Conservation (phyloP, 129 eudicot genomes). For the Pseudognaphalium luteoalbum region DNA sequence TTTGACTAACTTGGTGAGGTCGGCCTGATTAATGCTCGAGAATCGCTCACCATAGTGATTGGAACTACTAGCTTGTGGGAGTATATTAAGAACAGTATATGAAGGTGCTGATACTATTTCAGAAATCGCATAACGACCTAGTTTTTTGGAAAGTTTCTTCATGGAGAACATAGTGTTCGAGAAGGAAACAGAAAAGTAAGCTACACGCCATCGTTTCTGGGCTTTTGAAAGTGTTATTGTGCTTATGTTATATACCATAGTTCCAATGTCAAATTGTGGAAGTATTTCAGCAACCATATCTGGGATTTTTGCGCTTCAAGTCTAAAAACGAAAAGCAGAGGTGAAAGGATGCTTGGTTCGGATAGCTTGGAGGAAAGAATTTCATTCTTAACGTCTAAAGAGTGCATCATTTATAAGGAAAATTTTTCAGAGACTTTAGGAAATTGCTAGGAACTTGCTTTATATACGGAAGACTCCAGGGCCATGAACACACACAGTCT, state of each 20-base stretch:
- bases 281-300: conserved; percentile 30
- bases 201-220: conserved; percentile 68
- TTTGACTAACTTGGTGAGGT: conserved; percentile 52
- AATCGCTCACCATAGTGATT: conserved; percentile 18
- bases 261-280: conserved; percentile 27
- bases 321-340: neutral
- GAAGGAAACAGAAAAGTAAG: conserved; percentile 48
- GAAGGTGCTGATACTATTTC: conserved; percentile 31
- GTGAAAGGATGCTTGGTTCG: neutral
- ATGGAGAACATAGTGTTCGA: conserved; percentile 53
- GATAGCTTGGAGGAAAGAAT: conserved; percentile 11
- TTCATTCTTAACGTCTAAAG: conserved; percentile 3
- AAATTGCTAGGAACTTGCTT: conserved; percentile 24
- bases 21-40: conserved; percentile 35
- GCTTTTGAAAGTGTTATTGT: conserved; percentile 49
- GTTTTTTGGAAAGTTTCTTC: conserved; percentile 30
- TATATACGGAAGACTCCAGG: no score
- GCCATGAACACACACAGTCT: no score
- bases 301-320: neutral
- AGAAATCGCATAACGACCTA: conserved; percentile 4
- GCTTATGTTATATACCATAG: conserved; percentile 42
- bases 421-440: neutral
- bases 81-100: conserved; percentile 46
- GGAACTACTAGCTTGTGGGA: neutral
- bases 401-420: conserved; percentile 2